Evolutionary conservation across 257 asterid species (phyloP).

Genomic region (Solanum virginianum): DNA sequence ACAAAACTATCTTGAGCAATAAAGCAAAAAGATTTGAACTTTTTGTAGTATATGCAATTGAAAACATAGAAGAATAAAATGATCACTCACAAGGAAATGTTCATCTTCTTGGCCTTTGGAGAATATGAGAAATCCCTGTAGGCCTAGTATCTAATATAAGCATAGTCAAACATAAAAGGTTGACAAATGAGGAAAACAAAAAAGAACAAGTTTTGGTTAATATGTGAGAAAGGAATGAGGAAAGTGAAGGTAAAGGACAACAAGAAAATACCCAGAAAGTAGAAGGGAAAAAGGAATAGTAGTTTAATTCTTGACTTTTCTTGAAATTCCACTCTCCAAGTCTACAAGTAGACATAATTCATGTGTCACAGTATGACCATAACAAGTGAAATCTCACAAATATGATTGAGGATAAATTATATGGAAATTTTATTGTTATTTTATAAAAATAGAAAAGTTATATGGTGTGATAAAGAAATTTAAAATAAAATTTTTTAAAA

Average conservation of each 20-base stretch:
- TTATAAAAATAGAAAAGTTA: too few relatives aligned
- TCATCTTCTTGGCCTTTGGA: background rate
- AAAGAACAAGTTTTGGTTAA: background rate
- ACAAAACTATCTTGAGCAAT: background rate
- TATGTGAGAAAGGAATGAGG: background rate
- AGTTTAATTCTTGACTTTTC: background rate
- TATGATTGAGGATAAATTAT: too few relatives aligned
- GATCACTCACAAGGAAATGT: background rate
- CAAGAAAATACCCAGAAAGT: background rate
- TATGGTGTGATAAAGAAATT: background rate
- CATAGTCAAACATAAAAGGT: background rate
- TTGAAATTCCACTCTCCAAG: background rate
- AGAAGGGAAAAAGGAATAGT: too few relatives aligned
- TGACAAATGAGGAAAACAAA: background rate
- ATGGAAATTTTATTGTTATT: too few relatives aligned
- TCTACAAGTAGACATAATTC: background rate
- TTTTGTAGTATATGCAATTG: background rate
- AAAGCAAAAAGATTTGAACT: background rate
- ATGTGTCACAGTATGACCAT: too few relatives aligned
- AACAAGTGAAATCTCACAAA: too few relatives aligned
- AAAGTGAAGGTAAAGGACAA: background rate
- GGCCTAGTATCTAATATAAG: background rate
- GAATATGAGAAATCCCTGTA: background rate
- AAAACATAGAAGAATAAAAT: background rate
- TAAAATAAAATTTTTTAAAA: too few relatives aligned